Evolutionary conservation across 257 asterid species (phyloP), one percentile per base, ranked within the genome.

Genomic region (Rauvolfia tetraphylla): DNA sequence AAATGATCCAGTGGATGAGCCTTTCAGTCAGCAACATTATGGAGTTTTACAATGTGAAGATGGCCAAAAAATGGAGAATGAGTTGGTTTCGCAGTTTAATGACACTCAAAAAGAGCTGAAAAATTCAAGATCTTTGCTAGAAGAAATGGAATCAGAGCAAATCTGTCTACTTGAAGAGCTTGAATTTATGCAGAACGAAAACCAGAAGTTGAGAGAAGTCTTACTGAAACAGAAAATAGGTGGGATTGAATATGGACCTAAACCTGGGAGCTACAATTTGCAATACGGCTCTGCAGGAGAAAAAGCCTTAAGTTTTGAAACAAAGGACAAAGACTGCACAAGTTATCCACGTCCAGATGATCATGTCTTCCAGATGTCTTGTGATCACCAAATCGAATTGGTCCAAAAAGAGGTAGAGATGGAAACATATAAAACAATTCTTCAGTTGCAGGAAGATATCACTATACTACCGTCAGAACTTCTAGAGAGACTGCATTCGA

Each of bases 361-460:
- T 79, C 85, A 81, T 62, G 87, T 86, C 38, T 73, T 79, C 31
- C 81, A 72, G 56, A 69, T 83, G 72, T 79, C 84, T 68, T 79
- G 76, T 49, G 84, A 87, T 79, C 85, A 81, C 73, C 90, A 90
- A 76, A 79, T 79, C 81, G 93, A 91, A 76, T 49, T 84, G 33
- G 85, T 90, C 70, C 85, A 81, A 46, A 70, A 71, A 79, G 96
- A 89, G 84, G 92, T 88, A 13, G 96, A 90, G 86, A 78, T 82
- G 87, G 97, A 90, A 86, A 87, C 96, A 51, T 76, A 92, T 73
- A 83, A 82, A 79, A 85, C 93, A 72, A 89, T 90, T 68, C 83
- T 88, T 54, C 85, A 87, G 75, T 83, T 90, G 83, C 98, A 87
- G 81, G 95, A 90, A 76, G 98, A 93, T 81, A 81, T 88, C 73